These are phyloP conservation scores for Inga oerstediana DNA, from an alignment of 306 rosid species.

Conservation along the genomic window DNA sequence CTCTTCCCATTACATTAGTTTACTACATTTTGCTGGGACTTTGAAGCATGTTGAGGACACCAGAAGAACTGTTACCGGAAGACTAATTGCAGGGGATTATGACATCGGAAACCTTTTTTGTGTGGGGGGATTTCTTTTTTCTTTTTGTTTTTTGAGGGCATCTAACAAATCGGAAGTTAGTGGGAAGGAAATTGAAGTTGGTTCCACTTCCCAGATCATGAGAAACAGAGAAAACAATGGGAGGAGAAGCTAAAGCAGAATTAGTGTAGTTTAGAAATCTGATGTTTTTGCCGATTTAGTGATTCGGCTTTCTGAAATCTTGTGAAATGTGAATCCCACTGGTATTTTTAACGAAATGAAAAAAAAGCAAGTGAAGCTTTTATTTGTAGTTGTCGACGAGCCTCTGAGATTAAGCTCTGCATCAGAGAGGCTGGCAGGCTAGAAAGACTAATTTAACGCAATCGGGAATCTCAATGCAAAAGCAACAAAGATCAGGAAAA, in stretches of 20 bases:
- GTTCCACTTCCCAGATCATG: not conserved
- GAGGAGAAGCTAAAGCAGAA: not conserved
- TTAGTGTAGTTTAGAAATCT: slow-evolving; percentile 4
- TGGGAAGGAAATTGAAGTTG: slow-evolving; percentile 14
- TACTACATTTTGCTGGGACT: slow-evolving; percentile 84
- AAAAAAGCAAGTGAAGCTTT: slow-evolving; percentile 31
- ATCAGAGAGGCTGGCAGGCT: not conserved
- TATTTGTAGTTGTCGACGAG: slow-evolving; percentile 35
- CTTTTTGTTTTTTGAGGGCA: slow-evolving; percentile 8
- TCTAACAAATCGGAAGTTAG: slow-evolving; percentile 48
- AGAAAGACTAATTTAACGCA: not conserved
- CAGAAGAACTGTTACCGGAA: slow-evolving; percentile 4
- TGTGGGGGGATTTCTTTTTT: not conserved
- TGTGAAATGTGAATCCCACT: slow-evolving; percentile 33
- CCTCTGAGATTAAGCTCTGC: slow-evolving; percentile 2
- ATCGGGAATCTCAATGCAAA: slow-evolving; percentile 42
- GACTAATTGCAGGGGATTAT: slow-evolving; percentile 33
- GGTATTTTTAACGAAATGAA: slow-evolving; percentile 28
- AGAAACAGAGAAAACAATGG: not conserved
- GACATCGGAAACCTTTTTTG: not conserved
- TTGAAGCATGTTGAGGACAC: slow-evolving; percentile 40
- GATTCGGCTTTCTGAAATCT: not conserved
- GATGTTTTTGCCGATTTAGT: slow-evolving; percentile 14
- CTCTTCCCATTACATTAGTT: slow-evolving; percentile 77
- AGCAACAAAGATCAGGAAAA: slow-evolving; percentile 13